Evolutionary conservation across 2,329 filamentous ascomycete species (phyloP).

Genomic region (Penicillium occitanis): DNA sequence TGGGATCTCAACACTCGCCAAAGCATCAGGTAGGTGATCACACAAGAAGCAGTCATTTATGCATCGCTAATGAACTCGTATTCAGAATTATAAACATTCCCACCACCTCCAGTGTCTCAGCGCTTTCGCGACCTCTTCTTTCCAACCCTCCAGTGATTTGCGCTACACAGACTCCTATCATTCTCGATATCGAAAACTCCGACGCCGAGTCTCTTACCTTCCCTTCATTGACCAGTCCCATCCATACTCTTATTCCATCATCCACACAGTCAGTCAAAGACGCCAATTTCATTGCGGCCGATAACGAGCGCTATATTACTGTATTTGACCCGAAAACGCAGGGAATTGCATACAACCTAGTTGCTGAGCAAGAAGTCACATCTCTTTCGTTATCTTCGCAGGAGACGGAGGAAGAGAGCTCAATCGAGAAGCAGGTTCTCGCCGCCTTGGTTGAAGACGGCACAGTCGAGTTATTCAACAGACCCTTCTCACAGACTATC

Average conservation of each 20-base stretch:
- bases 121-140: slow-evolving; percentile 44
- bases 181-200: slow-evolving; percentile 44
- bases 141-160: slow-evolving; percentile 48
- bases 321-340: slow-evolving; percentile 47
- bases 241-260: slow-evolving; percentile 49
- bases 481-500: slow-evolving; percentile 44
- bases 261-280: slow-evolving; percentile 35
- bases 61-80: background rate
- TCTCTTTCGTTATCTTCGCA: slow-evolving; percentile 36
- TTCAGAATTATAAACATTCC: slow-evolving; percentile 47
- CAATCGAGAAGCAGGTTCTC: slow-evolving; percentile 43
- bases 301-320: slow-evolving; percentile 53
- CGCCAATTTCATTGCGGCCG: slow-evolving; percentile 49
- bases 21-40: slow-evolving; percentile 41
- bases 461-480: slow-evolving; percentile 51
- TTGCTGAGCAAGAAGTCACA: slow-evolving; percentile 49
- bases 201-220: slow-evolving; percentile 44
- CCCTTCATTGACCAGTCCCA: slow-evolving; percentile 51
- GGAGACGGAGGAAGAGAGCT: slow-evolving; percentile 22
- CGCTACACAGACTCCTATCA: slow-evolving; percentile 51
- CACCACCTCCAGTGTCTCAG: slow-evolving; percentile 39
- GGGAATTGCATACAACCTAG: slow-evolving; percentile 49
- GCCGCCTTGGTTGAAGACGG: slow-evolving; percentile 51
- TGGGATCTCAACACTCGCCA: slow-evolving; percentile 51
- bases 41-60: background rate